Percentiles rank a stretch among this genome's conserved stretches.
phyloP scores from a whole-genome alignment of 805 yeast species.

The Pichia occidentalis region DNA sequence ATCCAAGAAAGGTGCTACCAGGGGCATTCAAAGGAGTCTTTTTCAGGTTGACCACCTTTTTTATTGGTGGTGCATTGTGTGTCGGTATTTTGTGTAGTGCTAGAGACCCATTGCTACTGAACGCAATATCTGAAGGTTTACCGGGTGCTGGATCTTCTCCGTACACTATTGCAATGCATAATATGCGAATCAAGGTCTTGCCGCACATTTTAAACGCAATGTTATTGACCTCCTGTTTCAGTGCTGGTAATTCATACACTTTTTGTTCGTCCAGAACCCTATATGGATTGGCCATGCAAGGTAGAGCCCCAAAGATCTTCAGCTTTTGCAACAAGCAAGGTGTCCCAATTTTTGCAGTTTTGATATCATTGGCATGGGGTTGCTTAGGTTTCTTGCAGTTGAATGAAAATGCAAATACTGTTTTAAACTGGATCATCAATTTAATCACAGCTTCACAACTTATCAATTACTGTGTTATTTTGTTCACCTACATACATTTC shows the following conservation, averaged over 20 bases:
- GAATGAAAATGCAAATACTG: constrained; percentile 52
- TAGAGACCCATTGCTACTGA: constrained; percentile 33
- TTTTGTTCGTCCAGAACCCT: constrained; percentile 63
- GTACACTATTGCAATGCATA: constrained; percentile 72
- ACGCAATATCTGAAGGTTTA: constrained; percentile 29
- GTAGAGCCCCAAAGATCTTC: constrained; percentile 67
- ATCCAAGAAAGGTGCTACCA: constrained; percentile 41
- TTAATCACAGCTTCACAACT: constrained; percentile 65
- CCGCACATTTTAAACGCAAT: constrained; percentile 75
- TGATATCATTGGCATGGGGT: constrained; percentile 53
- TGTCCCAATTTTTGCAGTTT: constrained; percentile 63
- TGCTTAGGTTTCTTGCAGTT: constrained; percentile 61
- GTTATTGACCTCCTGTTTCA: constrained; percentile 64
- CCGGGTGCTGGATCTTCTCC: constrained; percentile 58
- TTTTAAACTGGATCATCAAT: constrained; percentile 66
- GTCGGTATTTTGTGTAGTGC: constrained; percentile 40
- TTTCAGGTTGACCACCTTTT: constrained; percentile 36
- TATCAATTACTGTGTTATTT: constrained; percentile 52
- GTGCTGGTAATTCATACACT: constrained; percentile 77
- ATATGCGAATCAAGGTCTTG: constrained; percentile 53
- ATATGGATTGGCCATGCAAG: constrained; percentile 62
- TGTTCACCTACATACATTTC: constrained; percentile 55
- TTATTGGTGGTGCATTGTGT: constrained; percentile 42
- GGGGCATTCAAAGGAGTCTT: constrained; percentile 42
- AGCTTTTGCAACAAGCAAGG: constrained; percentile 59